Evolutionary conservation across 108 stramenopile genomes (phyloP).

Genomic region (Nitzschia inconspicua): DNA sequence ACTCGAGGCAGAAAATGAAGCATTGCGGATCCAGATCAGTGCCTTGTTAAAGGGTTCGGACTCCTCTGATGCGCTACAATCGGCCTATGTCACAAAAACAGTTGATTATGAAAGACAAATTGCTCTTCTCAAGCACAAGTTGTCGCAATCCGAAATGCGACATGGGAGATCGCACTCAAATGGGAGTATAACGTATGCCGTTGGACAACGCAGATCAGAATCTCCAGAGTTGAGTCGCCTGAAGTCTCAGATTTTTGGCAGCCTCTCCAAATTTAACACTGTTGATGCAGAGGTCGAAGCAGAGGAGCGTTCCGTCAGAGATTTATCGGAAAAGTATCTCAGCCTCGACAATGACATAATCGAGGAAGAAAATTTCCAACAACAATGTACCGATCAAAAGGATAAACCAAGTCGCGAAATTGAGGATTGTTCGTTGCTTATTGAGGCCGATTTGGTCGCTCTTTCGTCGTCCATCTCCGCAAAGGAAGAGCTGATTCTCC

Average conservation of each 20-base stretch:
- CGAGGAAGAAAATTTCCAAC: not conserved
- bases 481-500: slow-evolving; percentile 59
- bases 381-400: not conserved
- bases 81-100: slow-evolving; percentile 26
- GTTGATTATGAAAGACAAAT: slow-evolving; percentile 49
- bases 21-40: slow-evolving; percentile 23
- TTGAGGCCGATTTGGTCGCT: slow-evolving; percentile 39
- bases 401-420: not conserved
- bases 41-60: slow-evolving; percentile 10
- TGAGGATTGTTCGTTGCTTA: slow-evolving; percentile 4
- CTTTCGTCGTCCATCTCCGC: slow-evolving; percentile 42
- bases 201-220: slow-evolving; percentile 11
- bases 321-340: slow-evolving; percentile 25
- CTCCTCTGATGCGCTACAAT: slow-evolving; percentile 6
- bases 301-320: slow-evolving; percentile 23
- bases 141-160: not conserved
- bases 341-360: not conserved
- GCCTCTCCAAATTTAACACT: slow-evolving; percentile 14
- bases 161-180: not conserved
- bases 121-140: slow-evolving; percentile 21
- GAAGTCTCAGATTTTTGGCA: slow-evolving; percentile 31
- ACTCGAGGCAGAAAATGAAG: slow-evolving; percentile 41
- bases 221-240: slow-evolving; percentile 33
- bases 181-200: not conserved
- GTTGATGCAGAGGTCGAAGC: slow-evolving; percentile 32